These are phyloP conservation scores for Elsinoe australis DNA, from an alignment of 2,329 filamentous ascomycete species.

Conservation along the genomic window DNA sequence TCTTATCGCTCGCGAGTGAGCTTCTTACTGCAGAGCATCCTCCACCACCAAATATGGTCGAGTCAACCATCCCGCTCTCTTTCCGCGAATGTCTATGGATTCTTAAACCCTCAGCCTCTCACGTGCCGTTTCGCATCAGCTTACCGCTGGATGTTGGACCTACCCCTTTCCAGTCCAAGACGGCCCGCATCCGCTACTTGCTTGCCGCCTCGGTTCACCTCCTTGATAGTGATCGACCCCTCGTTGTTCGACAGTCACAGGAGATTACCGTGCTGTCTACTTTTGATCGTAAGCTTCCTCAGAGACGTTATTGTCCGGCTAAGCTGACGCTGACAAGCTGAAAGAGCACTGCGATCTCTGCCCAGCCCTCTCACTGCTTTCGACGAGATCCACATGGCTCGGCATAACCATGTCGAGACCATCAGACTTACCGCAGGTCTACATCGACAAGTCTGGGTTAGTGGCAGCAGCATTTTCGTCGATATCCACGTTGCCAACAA, in stretches of 20 bases:
- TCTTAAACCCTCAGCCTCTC: constrained; percentile 40
- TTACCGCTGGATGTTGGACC: constrained; percentile 49
- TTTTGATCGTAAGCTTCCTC: constrained; percentile 43
- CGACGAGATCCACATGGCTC: constrained; percentile 40
- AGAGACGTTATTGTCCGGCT: not conserved
- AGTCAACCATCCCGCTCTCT: constrained; percentile 35
- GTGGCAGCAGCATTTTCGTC: constrained; percentile 48
- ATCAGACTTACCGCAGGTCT: constrained; percentile 46
- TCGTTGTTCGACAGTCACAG: constrained; percentile 44
- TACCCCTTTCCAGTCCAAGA: constrained; percentile 47
- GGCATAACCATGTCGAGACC: constrained; percentile 36
- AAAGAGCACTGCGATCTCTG: constrained; percentile 48
- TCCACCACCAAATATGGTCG: constrained; percentile 45
- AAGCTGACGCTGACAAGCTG: constrained; percentile 32
- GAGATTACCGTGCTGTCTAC: constrained; percentile 46
- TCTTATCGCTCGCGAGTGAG: constrained; percentile 46
- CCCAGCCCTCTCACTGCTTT: constrained; percentile 45
- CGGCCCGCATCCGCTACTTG: constrained; percentile 45
- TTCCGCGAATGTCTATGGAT: constrained; percentile 41
- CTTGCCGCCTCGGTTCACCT: constrained; percentile 43
- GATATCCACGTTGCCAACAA: constrained; percentile 47
- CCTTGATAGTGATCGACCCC: constrained; percentile 41
- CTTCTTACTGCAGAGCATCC: constrained; percentile 44
- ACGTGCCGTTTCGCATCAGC: constrained; percentile 46
- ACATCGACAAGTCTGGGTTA: constrained; percentile 53